phyloP scores from a whole-genome alignment of 345 rosid species.

The Pugionium cornutum region DNA sequence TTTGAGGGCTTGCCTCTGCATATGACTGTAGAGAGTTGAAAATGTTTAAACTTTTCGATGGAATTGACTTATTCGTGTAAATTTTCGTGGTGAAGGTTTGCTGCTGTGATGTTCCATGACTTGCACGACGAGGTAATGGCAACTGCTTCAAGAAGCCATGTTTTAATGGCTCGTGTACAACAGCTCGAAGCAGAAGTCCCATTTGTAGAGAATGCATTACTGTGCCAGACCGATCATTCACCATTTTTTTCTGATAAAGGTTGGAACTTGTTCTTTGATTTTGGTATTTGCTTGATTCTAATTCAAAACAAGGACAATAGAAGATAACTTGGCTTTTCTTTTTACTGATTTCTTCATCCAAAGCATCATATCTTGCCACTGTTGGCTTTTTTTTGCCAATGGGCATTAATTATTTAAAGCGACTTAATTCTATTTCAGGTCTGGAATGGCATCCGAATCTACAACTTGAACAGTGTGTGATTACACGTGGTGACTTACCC shows the following conservation, averaged over 20 bases:
- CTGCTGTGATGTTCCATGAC: slow-evolving; percentile 95
- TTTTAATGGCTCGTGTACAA: slow-evolving; percentile 81
- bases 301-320: background rate
- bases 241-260: slow-evolving; percentile 67
- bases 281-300: background rate
- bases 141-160: slow-evolving; percentile 96
- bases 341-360: no score
- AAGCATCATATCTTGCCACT: background rate
- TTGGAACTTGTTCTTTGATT: slow-evolving; percentile 29
- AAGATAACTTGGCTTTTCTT: no score
- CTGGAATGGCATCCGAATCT: slow-evolving; percentile 86
- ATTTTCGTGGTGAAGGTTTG: slow-evolving; percentile 57
- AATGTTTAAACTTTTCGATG: background rate
- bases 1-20: background rate
- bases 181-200: slow-evolving; percentile 93
- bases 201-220: slow-evolving; percentile 73
- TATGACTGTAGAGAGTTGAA: background rate
- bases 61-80: slow-evolving; percentile 8
- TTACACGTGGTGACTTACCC: slow-evolving; percentile 84
- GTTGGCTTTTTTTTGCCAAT: background rate
- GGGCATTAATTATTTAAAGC: background rate
- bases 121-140: slow-evolving; percentile 95
- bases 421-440: slow-evolving; percentile 49
- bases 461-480: slow-evolving; percentile 62
- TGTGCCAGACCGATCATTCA: slow-evolving; percentile 81